Base-by-base conservation (phyloP, 2,329 filamentous ascomycete species). In the Clonostachys rhizophaga region DNA sequence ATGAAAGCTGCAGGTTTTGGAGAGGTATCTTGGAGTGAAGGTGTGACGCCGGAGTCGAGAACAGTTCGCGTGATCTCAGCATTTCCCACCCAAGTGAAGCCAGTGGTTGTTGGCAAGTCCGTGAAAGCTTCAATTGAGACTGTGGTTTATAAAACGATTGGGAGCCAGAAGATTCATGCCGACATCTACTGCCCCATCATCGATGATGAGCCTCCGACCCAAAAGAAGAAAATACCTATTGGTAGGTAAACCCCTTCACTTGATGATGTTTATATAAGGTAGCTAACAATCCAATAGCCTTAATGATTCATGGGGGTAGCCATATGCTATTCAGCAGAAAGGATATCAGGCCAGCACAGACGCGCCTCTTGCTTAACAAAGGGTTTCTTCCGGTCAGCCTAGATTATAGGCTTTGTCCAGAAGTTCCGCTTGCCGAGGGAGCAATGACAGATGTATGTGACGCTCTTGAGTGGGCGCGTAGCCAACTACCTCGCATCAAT, bases 341-440 rank as follows among this genome's bases (percentile, higher is more conserved):
- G 40, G 67, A 63, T 6, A 30, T 30, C 4, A 30, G 24, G 24
- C 59, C 62, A 3, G 43, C 48, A 5, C 74, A 78, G 46, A 68
- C 60, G 0, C 44, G 54, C 6, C 48, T 58, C 2, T 60, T 78
- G 0, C 58, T 76, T 1, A 48, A 58, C 1, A 44, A 55, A 6
- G 69, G 71, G 1, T 62, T 78, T 39, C 54, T 78, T 3, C 72
- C 75, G 1, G 55, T 79, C 11, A 74, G 69, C 49, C 45, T 78
- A 1, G 75, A 79, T 52, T 75, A 78, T 50, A 59, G 74, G 0
- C 64, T 79, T 2, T 78, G 74, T 47, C 76, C 75, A 0, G 72
- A 78, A 40, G 60, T 68, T 4, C 69, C 58, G 17, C 52, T 79
- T 4, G 43, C 63, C 5, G 66, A 74, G 2, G 76, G 76, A 0